Base-by-base conservation (phyloP, 2,329 filamentous ascomycete genomes). In the Aspergillus ustus region DNA sequence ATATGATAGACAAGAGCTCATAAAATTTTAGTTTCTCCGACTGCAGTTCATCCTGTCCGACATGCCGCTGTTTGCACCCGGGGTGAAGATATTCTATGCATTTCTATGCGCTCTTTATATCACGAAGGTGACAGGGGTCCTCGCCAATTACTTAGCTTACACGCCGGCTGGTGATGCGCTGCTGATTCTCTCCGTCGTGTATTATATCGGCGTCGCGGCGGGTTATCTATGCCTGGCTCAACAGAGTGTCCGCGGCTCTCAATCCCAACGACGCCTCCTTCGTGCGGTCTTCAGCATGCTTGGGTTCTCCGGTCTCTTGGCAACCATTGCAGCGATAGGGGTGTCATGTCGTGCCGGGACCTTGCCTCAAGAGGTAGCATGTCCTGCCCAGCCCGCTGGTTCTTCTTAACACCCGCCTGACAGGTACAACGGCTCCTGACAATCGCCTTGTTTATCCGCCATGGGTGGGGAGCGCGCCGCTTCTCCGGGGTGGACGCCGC, bases 201-300 rank as follows among this genome's bases (percentile, higher is more conserved):
- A 34, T 20, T 52, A 52, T 52, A 4, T 8, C 1, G 49, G 1
- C 49, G 29, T 52, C 49, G 25, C 49, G 49, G 49, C 25, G 29
- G 49, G 49, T 52, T 52, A 52, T 22, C 49, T n/a, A 22, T 52
- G 49, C 49, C 29, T 52, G 51, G 45, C 45, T 19, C 45, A 48
- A 11, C 19, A 48, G 45, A 22, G 8, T 48, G 19, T 48, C 22
- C 13, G 22, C 19, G 45, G 22, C 45, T 48, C 45, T 25, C 19
- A 25, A 48, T 48, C 22, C 5, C 20, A 48, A 48, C 45, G 19
- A 48, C 19, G 19, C 22, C 45, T 48, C 13, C 8, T 48, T 48
- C 7, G 19, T 48, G 45, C 45, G 45, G 19, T 48, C 4, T 48
- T 25, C n/a, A 19, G 45, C 45, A 48, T 48, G 45, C 22, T 48